phyloP scores from a whole-genome alignment of 495 filamentous ascomycete species.

The Penicillium cinerascens region DNA sequence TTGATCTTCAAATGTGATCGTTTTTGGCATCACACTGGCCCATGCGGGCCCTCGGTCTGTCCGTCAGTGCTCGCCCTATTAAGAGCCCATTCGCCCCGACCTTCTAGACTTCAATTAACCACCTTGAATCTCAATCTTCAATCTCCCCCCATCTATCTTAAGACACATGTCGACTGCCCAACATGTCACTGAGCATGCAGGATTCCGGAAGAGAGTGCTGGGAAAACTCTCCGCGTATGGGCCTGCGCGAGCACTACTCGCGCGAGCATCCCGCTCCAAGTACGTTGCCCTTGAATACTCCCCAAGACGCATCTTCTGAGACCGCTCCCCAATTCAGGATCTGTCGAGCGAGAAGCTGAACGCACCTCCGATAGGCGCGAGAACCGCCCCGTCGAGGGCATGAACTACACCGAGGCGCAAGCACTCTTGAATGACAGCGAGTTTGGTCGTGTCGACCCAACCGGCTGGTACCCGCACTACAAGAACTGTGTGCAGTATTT shows the following conservation, averaged over 20 bases:
- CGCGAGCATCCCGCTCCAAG: slow-evolving; percentile 30
- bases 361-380: slow-evolving; percentile 24
- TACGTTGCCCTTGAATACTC: slow-evolving; percentile 20
- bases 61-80: slow-evolving; percentile 6
- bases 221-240: slow-evolving; percentile 36
- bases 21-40: slow-evolving; percentile 19
- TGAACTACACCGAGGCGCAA: slow-evolving; percentile 11
- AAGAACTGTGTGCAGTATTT: slow-evolving; percentile 84
- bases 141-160: neutral
- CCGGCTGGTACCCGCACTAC: slow-evolving; percentile 89
- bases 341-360: slow-evolving; percentile 25
- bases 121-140: neutral
- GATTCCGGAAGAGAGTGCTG: slow-evolving; percentile 37
- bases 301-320: slow-evolving; percentile 15
- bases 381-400: slow-evolving; percentile 6
- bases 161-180: slow-evolving; percentile 27
- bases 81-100: slow-evolving; percentile 3
- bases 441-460: slow-evolving; percentile 58
- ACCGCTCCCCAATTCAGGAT: slow-evolving; percentile 21
- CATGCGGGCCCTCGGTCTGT: slow-evolving; percentile 19
- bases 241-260: slow-evolving; percentile 29
- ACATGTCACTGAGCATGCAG: slow-evolving; percentile 37
- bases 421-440: slow-evolving; percentile 22
- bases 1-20: slow-evolving; percentile 31
- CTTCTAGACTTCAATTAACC: neutral